Evolutionary conservation across 2,329 filamentous ascomycete genomes (phyloP), one percentile per base, ranked within the genome.

Genomic region (Paraphoma chrysanthemicola): DNA sequence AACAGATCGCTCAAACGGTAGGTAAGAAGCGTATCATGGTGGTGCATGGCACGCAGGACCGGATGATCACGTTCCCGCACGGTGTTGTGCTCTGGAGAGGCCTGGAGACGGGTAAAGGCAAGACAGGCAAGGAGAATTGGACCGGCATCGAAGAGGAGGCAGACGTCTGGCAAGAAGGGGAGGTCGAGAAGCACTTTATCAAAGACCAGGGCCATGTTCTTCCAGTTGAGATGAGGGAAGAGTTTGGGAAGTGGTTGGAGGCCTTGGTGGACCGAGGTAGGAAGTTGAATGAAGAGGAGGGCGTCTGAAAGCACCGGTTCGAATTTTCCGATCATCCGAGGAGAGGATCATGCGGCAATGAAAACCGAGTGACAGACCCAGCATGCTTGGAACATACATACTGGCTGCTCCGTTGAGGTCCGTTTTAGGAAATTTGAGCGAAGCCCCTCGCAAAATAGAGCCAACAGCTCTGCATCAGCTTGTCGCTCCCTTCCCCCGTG

Each of bases 141-240:
- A 46, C 73, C 12, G 74, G 73, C 5, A 57, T 68, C 17, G 73
- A 75, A 51, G 62, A 70, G 1, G 73, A 76, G 41, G 62, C 62
- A n/a, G 73, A 76, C 57, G 60, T 72, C 1, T 73, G 72, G 69
- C 56, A 64, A 42, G 78, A 81, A 36, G 76, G 79, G 1, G 78
- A 80, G 46, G 59, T 85, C 3, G 83, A 81, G 57, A 85, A 84
- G 33, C 73, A 85, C 42, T 84, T 92, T 28, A 81, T 88, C n/a
- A 86, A 92, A 60, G 90, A 85, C 0, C 84, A 88, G 75, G 92
- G 91, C 0, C 93, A 97, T 76, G 90, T 89, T 36, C 82, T 92
- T 28, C 82, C 90, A 6, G 83, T 90, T 67, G 91, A 97, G 80
- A 84, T 87, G 73, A 81, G 86, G 56, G 72, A 81, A 44, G 92